phyloP scores from a whole-genome alignment of 2,329 filamentous ascomycete genomes.

The Pseudogymnoascus sp. region DNA sequence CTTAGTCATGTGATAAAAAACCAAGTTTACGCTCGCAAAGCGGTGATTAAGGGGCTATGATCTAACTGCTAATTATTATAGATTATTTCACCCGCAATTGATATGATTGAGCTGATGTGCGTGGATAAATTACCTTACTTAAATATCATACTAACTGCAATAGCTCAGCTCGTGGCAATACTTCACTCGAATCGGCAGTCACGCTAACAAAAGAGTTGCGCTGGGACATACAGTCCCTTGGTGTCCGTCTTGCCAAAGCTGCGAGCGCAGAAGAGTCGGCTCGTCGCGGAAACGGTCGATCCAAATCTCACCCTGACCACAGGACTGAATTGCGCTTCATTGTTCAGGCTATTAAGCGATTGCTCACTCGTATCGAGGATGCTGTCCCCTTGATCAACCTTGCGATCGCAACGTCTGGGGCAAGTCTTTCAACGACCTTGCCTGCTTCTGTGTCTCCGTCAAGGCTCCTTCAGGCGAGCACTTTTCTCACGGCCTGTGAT shows the following conservation, averaged over 20 bases:
- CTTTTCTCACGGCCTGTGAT: constrained; percentile 79
- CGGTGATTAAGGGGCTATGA: not conserved
- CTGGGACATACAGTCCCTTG: constrained; percentile 72
- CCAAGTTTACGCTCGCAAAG: not conserved
- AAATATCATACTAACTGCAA: constrained; percentile 18
- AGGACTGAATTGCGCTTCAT: constrained; percentile 60
- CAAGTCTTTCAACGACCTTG: constrained; percentile 70
- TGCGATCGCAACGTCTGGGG: constrained; percentile 88
- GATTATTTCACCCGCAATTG: constrained; percentile 84
- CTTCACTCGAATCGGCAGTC: constrained; percentile 75
- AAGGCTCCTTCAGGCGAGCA: constrained; percentile 82
- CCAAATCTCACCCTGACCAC: constrained; percentile 45
- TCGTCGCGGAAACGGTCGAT: constrained; percentile 35
- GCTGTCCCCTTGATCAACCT: constrained; percentile 86
- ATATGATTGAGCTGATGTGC: constrained; percentile 84
- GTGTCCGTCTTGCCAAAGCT: constrained; percentile 62
- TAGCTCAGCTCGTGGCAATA: constrained; percentile 64
- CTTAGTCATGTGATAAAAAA: not conserved
- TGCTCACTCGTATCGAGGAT: constrained; percentile 76
- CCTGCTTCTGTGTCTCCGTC: constrained; percentile 83
- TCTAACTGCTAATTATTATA: constrained; percentile 27
- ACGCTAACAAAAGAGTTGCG: constrained; percentile 74
- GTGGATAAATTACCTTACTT: constrained; percentile 42
- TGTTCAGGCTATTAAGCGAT: constrained; percentile 61
- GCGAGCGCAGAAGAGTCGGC: constrained; percentile 52